These are phyloP conservation scores for Chaetomium sp. DNA, from an alignment of 2,329 filamentous ascomycete genomes.

Conservation along the genomic window DNA sequence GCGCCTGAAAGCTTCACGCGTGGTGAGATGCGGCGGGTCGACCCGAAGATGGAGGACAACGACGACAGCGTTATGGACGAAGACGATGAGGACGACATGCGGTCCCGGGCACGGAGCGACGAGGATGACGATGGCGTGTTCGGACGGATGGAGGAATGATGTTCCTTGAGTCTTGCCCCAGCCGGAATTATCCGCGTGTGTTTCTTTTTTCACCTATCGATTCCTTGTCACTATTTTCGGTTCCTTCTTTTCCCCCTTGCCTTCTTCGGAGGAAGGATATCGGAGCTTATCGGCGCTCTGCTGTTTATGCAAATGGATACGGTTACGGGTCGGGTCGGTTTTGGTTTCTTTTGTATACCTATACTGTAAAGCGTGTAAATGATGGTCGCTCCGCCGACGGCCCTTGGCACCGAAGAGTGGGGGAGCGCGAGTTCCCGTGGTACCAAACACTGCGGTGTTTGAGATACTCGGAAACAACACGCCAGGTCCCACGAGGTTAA, in stretches of 20 bases:
- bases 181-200: too few species aligned
- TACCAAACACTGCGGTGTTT: constrained; percentile 7
- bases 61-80: constrained; percentile 59
- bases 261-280: background rate
- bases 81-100: constrained; percentile 54
- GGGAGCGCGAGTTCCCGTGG: constrained; percentile 28
- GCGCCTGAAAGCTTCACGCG: constrained; percentile 61
- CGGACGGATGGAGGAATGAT: constrained; percentile 87
- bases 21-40: constrained; percentile 48
- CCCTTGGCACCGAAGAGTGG: constrained; percentile 65
- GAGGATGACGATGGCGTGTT: constrained; percentile 96
- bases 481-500: constrained; percentile 61
- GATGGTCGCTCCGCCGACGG: constrained; percentile 56
- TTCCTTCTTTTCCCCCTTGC: background rate
- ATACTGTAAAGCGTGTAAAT: constrained; percentile 37
- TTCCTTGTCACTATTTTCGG: too few species aligned
- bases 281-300: background rate
- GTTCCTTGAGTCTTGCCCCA: background rate
- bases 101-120: constrained; percentile 61
- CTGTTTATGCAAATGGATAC: constrained; percentile 24
- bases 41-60: constrained; percentile 63
- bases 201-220: too few species aligned
- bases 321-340: constrained; percentile 32
- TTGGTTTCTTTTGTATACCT: constrained; percentile 45
- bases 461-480: constrained; percentile 10